A percentile compares a stretch with the other conserved stretches of the same genome.
Conservation (phyloP, 257 asterid genomes). For the Nyctanthes arbortristis region DNA sequence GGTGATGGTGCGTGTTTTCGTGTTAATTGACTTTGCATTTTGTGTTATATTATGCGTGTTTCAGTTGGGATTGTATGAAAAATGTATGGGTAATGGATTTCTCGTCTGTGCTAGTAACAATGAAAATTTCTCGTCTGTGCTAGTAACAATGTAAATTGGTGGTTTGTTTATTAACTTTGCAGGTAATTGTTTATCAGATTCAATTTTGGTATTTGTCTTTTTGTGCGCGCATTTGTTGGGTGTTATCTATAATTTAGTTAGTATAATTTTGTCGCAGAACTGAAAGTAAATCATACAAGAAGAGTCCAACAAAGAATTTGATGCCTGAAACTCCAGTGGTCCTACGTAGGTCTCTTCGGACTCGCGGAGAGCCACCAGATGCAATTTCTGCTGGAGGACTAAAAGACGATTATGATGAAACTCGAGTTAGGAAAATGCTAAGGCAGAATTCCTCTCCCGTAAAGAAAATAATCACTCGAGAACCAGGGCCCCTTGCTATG, state of each 20-base stretch:
- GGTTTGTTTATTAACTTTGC: neutral
- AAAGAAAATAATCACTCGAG: slow-evolving; percentile 22
- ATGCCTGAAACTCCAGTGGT: slow-evolving; percentile 61
- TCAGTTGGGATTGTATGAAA: neutral
- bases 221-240: neutral
- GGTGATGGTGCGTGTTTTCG: neutral
- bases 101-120: slow-evolving; percentile 17
- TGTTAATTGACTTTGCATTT: neutral
- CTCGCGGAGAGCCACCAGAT: slow-evolving; percentile 81
- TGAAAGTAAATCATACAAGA: slow-evolving; percentile 55
- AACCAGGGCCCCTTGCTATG: slow-evolving; percentile 58
- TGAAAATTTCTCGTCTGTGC: too few relatives aligned
- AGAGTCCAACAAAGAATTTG: slow-evolving; percentile 59
- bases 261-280: slow-evolving; percentile 39
- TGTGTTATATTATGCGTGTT: neutral
- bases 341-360: slow-evolving; percentile 85
- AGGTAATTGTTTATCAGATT: neutral
- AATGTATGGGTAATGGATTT: slow-evolving; percentile 5
- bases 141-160: too few relatives aligned
- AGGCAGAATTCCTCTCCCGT: slow-evolving; percentile 13
- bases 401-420: slow-evolving; percentile 46
- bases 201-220: neutral
- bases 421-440: slow-evolving; percentile 14
- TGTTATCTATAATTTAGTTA: neutral
- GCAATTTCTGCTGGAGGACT: slow-evolving; percentile 60